Percentiles rank a stretch among this genome's conserved stretches.
Evolutionary conservation across 148 eudicot species (phyloP).

Genomic region (Nyssa sinensis): DNA sequence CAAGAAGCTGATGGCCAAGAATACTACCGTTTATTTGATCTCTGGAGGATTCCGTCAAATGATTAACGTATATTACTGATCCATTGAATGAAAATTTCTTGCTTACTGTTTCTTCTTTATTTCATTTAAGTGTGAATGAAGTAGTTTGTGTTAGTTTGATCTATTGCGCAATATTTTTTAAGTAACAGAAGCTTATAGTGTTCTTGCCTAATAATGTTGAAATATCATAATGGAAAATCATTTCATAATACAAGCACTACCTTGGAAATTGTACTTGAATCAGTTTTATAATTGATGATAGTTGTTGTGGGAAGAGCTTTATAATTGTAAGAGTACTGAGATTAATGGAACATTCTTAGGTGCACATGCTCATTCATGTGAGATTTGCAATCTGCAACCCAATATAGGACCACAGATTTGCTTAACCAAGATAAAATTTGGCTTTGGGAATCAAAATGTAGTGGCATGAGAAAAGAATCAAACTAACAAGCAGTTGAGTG

Average conservation of each 20-base stretch:
- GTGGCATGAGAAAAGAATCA: neutral
- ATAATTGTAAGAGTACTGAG: neutral
- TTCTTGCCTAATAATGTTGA: neutral
- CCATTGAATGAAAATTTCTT: neutral
- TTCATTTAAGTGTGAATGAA: neutral
- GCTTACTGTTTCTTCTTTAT: neutral
- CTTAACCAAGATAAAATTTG: neutral
- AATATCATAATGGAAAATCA: too few relatives aligned
- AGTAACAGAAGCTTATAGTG: neutral
- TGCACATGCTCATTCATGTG: neutral
- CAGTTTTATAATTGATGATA: neutral
- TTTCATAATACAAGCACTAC: neutral
- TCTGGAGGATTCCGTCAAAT: constrained; percentile 99
- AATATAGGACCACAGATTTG: neutral
- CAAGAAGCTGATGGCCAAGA: constrained; percentile 66
- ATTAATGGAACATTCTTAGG: neutral
- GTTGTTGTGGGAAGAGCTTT: neutral
- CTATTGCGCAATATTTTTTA: neutral
- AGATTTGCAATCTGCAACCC: neutral
- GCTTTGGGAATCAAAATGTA: neutral
- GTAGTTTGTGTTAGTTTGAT: neutral
- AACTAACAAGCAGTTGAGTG: neutral
- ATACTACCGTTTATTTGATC: constrained; percentile 61
- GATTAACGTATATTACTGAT: constrained; percentile 64
- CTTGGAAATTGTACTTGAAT: neutral